A percentile compares a stretch with the other conserved stretches of the same genome.
phyloP scores from a whole-genome alignment of 1,284 basidiomycete genomes.

The Boletus sp. region DNA sequence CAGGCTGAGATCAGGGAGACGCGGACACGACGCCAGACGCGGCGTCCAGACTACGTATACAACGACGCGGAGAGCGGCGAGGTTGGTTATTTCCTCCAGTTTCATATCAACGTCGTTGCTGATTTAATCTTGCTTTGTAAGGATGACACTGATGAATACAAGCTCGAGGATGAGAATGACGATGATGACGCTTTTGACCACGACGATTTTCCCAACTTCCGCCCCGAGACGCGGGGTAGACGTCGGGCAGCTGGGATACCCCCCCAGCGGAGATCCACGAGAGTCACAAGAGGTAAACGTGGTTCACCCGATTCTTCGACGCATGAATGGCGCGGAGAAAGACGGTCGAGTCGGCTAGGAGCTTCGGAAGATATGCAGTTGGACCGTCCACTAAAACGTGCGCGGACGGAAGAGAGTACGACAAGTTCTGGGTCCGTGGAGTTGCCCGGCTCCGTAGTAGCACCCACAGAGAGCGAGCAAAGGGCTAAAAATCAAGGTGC shows the following conservation, averaged over 20 bases:
- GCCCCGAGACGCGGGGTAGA: constrained; percentile 34
- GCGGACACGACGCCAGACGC: constrained; percentile 64
- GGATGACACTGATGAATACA: constrained; percentile 67
- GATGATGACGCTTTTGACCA: constrained; percentile 58
- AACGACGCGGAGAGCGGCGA: constrained; percentile 60
- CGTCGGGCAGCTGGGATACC: constrained; percentile 34
- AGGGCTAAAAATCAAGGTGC: constrained; percentile 41
- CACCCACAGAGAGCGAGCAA: constrained; percentile 34
- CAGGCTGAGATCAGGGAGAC: constrained; percentile 75
- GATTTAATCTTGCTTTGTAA: constrained; percentile 27
- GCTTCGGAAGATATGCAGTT: constrained; percentile 47
- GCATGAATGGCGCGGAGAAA: constrained; percentile 65
- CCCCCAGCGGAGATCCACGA: constrained; percentile 60
- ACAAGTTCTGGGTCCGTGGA: constrained; percentile 51
- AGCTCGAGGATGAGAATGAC: constrained; percentile 58
- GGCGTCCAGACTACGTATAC: constrained; percentile 75
- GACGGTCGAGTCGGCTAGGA: constrained; percentile 66
- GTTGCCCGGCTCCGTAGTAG: constrained; percentile 26
- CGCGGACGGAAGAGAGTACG: constrained; percentile 68
- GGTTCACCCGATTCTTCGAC: constrained; percentile 47
- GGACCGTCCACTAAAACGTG: constrained; percentile 56
- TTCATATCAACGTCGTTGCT: constrained; percentile 16
- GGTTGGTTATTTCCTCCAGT: constrained; percentile 36
- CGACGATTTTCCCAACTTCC: constrained; percentile 43
- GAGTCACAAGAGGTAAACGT: constrained; percentile 51